Percentiles rank a stretch among this genome's conserved stretches.
phyloP scores from a whole-genome alignment of 805 yeast genomes.

The Millerago galiae region DNA sequence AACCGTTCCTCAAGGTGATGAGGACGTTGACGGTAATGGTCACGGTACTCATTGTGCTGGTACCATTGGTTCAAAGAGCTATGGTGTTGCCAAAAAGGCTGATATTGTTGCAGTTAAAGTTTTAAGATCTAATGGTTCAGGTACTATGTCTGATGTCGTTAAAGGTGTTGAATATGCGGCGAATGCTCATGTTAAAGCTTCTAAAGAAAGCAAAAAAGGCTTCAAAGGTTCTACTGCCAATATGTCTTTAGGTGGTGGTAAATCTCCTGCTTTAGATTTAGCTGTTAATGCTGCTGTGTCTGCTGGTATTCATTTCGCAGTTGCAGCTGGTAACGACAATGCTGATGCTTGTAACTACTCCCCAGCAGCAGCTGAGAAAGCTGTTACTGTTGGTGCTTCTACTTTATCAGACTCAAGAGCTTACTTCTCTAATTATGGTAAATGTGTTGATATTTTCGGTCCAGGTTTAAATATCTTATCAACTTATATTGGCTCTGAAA shows the following conservation, averaged over 20 bases:
- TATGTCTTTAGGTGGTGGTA: conserved; percentile 94
- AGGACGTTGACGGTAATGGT: conserved; percentile 78
- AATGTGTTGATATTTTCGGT: conserved; percentile 93
- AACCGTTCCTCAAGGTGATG: conserved; percentile 67
- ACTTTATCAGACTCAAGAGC: conserved; percentile 87
- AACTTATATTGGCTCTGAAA: conserved; percentile 70
- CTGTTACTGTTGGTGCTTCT: conserved; percentile 94
- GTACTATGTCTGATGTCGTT: conserved; percentile 76
- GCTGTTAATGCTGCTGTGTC: conserved; percentile 88
- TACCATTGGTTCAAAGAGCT: conserved; percentile 72
- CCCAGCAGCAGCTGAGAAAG: conserved; percentile 80
- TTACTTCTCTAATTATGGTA: conserved; percentile 90
- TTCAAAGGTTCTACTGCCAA: conserved; percentile 85
- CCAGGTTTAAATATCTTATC: conserved; percentile 91
- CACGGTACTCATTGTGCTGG: conserved; percentile 99
- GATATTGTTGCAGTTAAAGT: conserved; percentile 79
- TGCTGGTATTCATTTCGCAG: conserved; percentile 88
- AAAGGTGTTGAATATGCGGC: conserved; percentile 85
- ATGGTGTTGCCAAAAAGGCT: conserved; percentile 82
- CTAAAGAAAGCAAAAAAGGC: conserved; percentile 47
- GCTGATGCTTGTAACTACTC: conserved; percentile 89
- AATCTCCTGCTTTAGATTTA: conserved; percentile 76
- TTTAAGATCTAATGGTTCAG: conserved; percentile 74
- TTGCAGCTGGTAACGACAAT: conserved; percentile 94
- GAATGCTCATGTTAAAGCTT: conserved; percentile 53